These are phyloP conservation scores for Delphinella strobiligena DNA, from an alignment of 2,329 filamentous ascomycete species.

Conservation along the genomic window DNA sequence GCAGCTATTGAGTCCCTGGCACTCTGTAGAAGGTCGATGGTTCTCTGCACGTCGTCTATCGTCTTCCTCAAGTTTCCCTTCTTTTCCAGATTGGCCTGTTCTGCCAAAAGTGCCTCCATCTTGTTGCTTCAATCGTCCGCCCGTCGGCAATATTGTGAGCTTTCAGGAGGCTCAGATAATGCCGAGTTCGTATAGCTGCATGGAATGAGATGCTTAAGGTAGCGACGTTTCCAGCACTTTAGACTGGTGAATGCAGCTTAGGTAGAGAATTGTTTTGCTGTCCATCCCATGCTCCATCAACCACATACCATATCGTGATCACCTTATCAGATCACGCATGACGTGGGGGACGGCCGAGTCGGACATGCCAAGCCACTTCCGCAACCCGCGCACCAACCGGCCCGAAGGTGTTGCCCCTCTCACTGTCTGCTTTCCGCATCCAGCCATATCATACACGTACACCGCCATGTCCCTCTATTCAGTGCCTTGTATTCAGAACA, in stretches of 20 bases:
- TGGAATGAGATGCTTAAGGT: too few species aligned
- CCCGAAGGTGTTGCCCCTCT: too few species aligned
- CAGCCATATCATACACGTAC: neutral
- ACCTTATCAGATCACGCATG: neutral
- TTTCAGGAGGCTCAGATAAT: too few species aligned
- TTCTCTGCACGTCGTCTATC: constrained; percentile 68
- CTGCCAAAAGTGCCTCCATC: constrained; percentile 58
- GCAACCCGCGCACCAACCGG: too few species aligned
- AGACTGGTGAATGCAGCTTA: too few species aligned
- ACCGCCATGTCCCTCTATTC: neutral
- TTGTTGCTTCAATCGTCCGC: neutral
- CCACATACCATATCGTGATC: too few species aligned
- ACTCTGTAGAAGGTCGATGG: constrained; percentile 63
- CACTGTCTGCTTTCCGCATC: neutral
- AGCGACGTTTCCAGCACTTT: too few species aligned
- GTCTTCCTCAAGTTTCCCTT: constrained; percentile 58
- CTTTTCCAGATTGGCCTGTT: constrained; percentile 60
- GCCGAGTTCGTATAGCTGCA: neutral
- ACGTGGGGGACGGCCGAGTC: neutral
- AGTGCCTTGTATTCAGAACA: neutral
- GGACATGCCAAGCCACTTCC: neutral
- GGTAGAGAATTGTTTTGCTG: too few species aligned
- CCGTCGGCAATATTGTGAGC: neutral
- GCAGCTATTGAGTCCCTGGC: constrained; percentile 63
- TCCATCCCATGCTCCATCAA: too few species aligned